Percentiles rank a stretch among this genome's conserved stretches.
Evolutionary conservation across 2,329 filamentous ascomycete species (phyloP).

Genomic region (Colletotrichum nymphaeae): DNA sequence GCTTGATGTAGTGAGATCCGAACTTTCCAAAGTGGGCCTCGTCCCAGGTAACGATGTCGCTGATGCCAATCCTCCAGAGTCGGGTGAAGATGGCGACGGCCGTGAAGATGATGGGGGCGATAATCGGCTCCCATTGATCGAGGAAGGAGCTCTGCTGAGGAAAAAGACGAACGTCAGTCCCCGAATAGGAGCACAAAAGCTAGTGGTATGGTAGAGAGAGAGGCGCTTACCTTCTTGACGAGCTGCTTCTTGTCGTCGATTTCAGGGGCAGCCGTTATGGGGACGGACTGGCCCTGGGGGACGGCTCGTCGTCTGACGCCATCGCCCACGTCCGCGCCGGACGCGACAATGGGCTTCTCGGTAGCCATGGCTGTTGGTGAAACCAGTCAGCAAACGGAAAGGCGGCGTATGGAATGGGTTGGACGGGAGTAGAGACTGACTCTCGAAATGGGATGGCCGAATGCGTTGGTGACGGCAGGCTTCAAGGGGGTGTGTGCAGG

Average conservation of each 20-base stretch:
- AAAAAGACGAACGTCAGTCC: conserved; percentile 38
- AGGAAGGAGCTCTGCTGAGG: conserved; percentile 66
- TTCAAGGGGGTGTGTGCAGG: conserved; percentile 6
- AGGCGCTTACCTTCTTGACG: conserved; percentile 62
- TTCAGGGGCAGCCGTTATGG: conserved; percentile 52
- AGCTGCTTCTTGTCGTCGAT: conserved; percentile 71
- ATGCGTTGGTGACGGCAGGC: conserved; percentile 24
- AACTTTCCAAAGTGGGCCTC: conserved; percentile 91
- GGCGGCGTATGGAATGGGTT: conserved; percentile 3
- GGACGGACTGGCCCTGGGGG: conserved; percentile 53
- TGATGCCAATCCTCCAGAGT: conserved; percentile 76
- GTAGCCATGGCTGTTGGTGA: conserved; percentile 58
- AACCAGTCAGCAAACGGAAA: conserved; percentile 27
- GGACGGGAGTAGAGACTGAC: conserved; percentile 2
- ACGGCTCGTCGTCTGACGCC: conserved; percentile 67
- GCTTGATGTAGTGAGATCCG: conserved; percentile 98
- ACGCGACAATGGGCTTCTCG: conserved; percentile 66
- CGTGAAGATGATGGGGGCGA: conserved; percentile 72
- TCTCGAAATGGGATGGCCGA: conserved; percentile 24
- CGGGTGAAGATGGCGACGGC: conserved; percentile 73
- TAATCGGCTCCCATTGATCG: conserved; percentile 71
- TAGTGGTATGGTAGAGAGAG: not conserved
- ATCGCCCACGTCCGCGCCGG: conserved; percentile 69
- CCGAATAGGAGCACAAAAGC: not conserved
- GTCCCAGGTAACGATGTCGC: conserved; percentile 75